Conservation (phyloP, 1,284 basidiomycete genomes). For the Ganoderma multipileum region DNA sequence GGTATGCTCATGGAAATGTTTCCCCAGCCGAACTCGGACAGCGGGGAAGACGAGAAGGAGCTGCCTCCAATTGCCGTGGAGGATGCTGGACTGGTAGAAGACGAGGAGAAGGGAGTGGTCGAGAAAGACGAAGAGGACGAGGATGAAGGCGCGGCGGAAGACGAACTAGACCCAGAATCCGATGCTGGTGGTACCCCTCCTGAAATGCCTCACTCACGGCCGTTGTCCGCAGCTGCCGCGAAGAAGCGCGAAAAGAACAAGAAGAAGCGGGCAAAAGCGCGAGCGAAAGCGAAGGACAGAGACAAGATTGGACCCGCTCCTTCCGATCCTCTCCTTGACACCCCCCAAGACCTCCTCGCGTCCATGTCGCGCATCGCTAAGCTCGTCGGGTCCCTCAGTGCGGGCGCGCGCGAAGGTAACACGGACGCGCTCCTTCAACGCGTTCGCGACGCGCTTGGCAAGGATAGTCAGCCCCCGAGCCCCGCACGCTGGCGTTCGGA, state of each 20-base stretch:
- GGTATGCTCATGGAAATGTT: conserved; percentile 17
- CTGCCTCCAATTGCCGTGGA: conserved; percentile 4
- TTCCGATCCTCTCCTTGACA: conserved; percentile 9
- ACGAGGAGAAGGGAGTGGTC: conserved; percentile 1
- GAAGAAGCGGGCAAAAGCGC: conserved; percentile 24
- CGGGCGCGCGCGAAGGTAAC: conserved; percentile 17
- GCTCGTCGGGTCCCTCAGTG: conserved; percentile 24
- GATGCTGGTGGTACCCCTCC: conserved; percentile 12
- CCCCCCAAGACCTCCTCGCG: conserved; percentile 26
- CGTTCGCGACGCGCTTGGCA: conserved; percentile 21
- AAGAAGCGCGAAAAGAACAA: conserved; percentile 28
- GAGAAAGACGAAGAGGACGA: conserved; percentile 3
- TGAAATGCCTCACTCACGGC: conserved; percentile 4
- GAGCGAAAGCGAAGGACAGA: conserved; percentile 26
- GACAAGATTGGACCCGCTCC: neutral
- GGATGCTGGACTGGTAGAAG: neutral
- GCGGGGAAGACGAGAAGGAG: conserved; percentile 17
- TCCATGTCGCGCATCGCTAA: conserved; percentile 28
- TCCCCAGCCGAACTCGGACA: conserved; percentile 18
- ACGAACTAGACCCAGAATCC: neutral
- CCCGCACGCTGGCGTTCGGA: conserved; percentile 28
- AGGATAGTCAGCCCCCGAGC: conserved; percentile 11
- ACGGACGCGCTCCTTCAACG: conserved; percentile 20
- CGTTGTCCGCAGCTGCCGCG: conserved; percentile 12
- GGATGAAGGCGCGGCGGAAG: conserved; percentile 9